Percentiles rank a stretch among this genome's conserved stretches.
phyloP scores from a whole-genome alignment of 805 yeast species.

The Candida lessepsii region DNA sequence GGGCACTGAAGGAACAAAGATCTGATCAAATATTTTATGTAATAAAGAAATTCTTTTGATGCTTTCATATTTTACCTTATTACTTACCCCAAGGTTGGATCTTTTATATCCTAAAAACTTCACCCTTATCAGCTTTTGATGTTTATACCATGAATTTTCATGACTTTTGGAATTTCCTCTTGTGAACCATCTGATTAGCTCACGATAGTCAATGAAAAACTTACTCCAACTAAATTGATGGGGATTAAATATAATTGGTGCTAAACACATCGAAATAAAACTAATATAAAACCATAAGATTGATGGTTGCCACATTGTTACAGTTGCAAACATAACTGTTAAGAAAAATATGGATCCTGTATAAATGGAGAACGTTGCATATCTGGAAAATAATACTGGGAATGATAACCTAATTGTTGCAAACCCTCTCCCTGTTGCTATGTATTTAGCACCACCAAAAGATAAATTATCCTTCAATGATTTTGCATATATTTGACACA shows the following conservation, averaged over 20 bases:
- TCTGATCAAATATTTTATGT: conserved; percentile 17
- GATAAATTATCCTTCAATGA: conserved; percentile 73
- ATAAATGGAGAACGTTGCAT: conserved; percentile 74
- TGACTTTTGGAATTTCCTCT: conserved; percentile 73
- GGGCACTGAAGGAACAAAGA: conserved; percentile 19
- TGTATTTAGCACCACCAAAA: conserved; percentile 89
- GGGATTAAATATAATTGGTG: conserved; percentile 55
- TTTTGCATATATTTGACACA: conserved; percentile 86
- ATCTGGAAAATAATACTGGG: conserved; percentile 67
- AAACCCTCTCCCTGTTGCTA: conserved; percentile 92
- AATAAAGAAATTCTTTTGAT: conserved; percentile 2
- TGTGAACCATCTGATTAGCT: conserved; percentile 67
- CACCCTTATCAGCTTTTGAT: conserved; percentile 35
- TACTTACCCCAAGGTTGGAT: neutral
- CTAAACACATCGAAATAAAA: conserved; percentile 42
- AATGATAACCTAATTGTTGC: conserved; percentile 82
- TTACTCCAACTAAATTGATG: conserved; percentile 50
- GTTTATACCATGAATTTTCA: conserved; percentile 76
- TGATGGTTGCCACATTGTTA: conserved; percentile 80
- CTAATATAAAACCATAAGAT: conserved; percentile 60
- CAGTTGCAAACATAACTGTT: conserved; percentile 70
- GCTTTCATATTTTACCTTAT: neutral
- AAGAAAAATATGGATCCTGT: conserved; percentile 69
- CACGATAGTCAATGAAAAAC: conserved; percentile 50
- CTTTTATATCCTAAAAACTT: conserved; percentile 27